These are phyloP conservation scores for Trichoderma atrobrunneum DNA, from an alignment of 2,329 filamentous ascomycete species.

Conservation along the genomic window DNA sequence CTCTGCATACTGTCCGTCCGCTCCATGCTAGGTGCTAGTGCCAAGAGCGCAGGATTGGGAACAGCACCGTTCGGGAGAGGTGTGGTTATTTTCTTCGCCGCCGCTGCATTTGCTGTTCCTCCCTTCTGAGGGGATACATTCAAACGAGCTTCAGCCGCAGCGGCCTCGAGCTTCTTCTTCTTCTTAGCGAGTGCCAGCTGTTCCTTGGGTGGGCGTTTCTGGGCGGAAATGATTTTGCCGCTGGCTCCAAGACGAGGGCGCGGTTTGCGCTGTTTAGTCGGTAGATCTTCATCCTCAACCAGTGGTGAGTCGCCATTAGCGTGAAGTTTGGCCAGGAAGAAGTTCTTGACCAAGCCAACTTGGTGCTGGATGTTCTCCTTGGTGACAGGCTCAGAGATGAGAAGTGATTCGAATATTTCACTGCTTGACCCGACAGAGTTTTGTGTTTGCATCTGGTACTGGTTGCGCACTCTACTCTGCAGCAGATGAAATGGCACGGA, in stretches of 20 bases:
- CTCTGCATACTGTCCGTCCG: constrained; percentile 57
- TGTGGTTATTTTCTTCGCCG: constrained; percentile 53
- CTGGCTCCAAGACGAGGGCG: constrained; percentile 65
- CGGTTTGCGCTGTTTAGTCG: constrained; percentile 81
- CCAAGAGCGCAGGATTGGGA: constrained; percentile 40
- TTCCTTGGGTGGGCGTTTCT: constrained; percentile 78
- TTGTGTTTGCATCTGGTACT: constrained; percentile 73
- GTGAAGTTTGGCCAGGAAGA: constrained; percentile 86
- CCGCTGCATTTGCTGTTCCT: constrained; percentile 39
- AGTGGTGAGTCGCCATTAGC: constrained; percentile 77
- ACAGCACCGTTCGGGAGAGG: constrained; percentile 36
- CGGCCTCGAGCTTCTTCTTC: constrained; percentile 74
- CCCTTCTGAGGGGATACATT: constrained; percentile 37
- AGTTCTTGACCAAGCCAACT: constrained; percentile 85
- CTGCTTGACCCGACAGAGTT: constrained; percentile 57
- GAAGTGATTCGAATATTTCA: constrained; percentile 64
- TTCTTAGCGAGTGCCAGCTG: constrained; percentile 83
- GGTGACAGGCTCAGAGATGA: constrained; percentile 73
- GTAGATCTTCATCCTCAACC: constrained; percentile 91
- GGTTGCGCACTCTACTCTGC: constrained; percentile 83
- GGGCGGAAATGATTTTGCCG: constrained; percentile 81
- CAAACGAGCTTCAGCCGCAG: constrained; percentile 48
- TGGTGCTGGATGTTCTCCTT: constrained; percentile 73
- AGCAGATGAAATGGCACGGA: constrained; percentile 92
- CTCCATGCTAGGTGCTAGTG: constrained; percentile 53